These are phyloP conservation scores for Colletotrichum costaricense DNA, from an alignment of 2,329 filamentous ascomycete species.

Conservation along the genomic window DNA sequence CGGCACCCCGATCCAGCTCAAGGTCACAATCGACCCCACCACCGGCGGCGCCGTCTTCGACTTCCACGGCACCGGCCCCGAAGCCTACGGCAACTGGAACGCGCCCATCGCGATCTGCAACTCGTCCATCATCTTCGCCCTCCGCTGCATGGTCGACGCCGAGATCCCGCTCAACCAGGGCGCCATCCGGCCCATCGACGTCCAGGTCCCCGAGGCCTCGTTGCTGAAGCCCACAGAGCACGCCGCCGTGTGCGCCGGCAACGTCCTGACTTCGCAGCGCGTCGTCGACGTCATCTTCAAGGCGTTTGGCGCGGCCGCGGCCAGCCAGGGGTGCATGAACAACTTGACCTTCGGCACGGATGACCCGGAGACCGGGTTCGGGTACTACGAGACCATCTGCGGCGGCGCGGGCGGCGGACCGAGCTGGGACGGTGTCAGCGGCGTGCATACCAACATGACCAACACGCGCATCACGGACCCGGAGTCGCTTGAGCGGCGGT, in stretches of 20 bases:
- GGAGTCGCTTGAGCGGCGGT: constrained; percentile 81
- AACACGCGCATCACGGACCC: constrained; percentile 87
- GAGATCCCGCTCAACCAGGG: constrained; percentile 50
- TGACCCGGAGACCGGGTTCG: constrained; percentile 68
- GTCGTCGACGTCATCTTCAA: constrained; percentile 76
- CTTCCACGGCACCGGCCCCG: constrained; percentile 44
- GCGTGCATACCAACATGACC: constrained; percentile 86
- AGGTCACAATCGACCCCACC: constrained; percentile 78
- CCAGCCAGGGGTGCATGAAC: constrained; percentile 83
- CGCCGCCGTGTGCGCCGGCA: constrained; percentile 48
- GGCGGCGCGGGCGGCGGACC: constrained; percentile 81
- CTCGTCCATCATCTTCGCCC: constrained; percentile 47
- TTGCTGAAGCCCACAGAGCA: constrained; percentile 47
- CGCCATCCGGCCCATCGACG: constrained; percentile 80
- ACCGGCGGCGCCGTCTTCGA: constrained; percentile 80
- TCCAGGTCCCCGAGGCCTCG: constrained; percentile 74
- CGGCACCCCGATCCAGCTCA: constrained; percentile 80
- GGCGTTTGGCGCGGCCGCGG: constrained; percentile 80
- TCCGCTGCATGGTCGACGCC: constrained; percentile 45
- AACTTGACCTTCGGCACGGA: constrained; percentile 84
- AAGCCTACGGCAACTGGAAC: constrained; percentile 46
- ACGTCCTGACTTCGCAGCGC: constrained; percentile 48
- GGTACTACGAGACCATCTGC: constrained; percentile 89
- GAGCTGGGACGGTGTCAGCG: constrained; percentile 78
- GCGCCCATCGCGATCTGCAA: constrained; percentile 46